Conservation (phyloP, 1,139 yeast species). For the Diutina rugosa region DNA sequence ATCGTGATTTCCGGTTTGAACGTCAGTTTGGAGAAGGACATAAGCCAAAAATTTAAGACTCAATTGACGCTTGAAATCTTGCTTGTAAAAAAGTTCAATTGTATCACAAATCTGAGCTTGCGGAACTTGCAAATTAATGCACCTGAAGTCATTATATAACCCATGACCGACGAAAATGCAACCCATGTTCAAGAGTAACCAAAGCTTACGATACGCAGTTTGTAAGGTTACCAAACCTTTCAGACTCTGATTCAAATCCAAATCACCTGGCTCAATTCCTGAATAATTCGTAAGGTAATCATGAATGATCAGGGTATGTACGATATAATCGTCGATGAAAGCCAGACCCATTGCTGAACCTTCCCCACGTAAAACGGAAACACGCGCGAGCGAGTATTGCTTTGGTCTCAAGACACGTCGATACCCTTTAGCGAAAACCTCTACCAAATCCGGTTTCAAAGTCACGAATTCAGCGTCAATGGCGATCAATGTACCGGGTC, state of each 20-base stretch:
- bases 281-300: constrained; percentile 86
- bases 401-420: constrained; percentile 64
- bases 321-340: constrained; percentile 87
- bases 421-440: constrained; percentile 55
- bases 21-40: constrained; percentile 57
- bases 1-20: constrained; percentile 91
- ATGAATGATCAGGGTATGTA: constrained; percentile 55
- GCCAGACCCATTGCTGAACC: constrained; percentile 61
- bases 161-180: constrained; percentile 96
- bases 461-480: constrained; percentile 96
- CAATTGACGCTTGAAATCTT: constrained; percentile 59
- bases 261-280: constrained; percentile 87
- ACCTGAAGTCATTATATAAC: constrained; percentile 77
- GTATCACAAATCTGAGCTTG: constrained; percentile 80
- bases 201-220: constrained; percentile 75
- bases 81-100: constrained; percentile 60
- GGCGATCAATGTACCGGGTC: constrained; percentile 68
- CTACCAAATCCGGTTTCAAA: constrained; percentile 67
- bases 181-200: constrained; percentile 81
- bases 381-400: constrained; percentile 69
- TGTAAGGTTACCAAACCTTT: constrained; percentile 70
- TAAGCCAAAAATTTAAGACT: constrained; percentile 87
- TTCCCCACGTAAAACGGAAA: constrained; percentile 75
- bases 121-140: constrained; percentile 86
- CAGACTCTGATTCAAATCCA: constrained; percentile 56